Conservation (phyloP, 805 yeast species). For the Ogataea saltuana region DNA sequence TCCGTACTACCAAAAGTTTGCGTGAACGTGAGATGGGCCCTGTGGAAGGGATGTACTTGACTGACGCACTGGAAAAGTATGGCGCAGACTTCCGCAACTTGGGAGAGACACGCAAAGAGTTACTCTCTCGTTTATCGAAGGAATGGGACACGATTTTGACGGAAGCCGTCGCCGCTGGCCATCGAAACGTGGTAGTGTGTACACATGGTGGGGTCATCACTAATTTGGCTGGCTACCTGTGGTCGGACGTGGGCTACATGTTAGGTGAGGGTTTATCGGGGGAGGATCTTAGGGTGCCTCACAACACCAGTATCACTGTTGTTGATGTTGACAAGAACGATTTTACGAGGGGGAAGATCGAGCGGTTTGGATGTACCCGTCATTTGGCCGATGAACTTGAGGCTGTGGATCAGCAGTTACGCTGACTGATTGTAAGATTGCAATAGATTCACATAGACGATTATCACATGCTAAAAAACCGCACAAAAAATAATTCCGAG, state of each 20-base stretch:
- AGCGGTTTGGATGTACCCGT: slow-evolving; percentile 61
- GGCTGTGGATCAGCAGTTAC: slow-evolving; percentile 45
- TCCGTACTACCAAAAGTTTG: slow-evolving; percentile 42
- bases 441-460: neutral
- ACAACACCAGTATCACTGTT: slow-evolving; percentile 71
- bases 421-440: slow-evolving; percentile 4
- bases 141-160: slow-evolving; percentile 48
- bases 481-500: too few relatives aligned
- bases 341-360: slow-evolving; percentile 44
- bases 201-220: slow-evolving; percentile 85
- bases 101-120: slow-evolving; percentile 58
- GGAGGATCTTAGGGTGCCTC: slow-evolving; percentile 57
- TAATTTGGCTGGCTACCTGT: slow-evolving; percentile 53
- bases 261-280: slow-evolving; percentile 42
- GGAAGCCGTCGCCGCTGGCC: slow-evolving; percentile 35
- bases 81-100: slow-evolving; percentile 61
- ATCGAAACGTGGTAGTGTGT: slow-evolving; percentile 57
- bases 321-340: slow-evolving; percentile 51
- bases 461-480: slow-evolving; percentile 6
- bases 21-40: slow-evolving; percentile 81
- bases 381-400: slow-evolving; percentile 63
- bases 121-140: slow-evolving; percentile 48
- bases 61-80: slow-evolving; percentile 59
- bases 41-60: slow-evolving; percentile 71
- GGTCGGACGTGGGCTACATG: slow-evolving; percentile 39